These are phyloP conservation scores for Aspergillus nanangensis DNA, from an alignment of 495 filamentous ascomycete genomes.

Conservation along the genomic window DNA sequence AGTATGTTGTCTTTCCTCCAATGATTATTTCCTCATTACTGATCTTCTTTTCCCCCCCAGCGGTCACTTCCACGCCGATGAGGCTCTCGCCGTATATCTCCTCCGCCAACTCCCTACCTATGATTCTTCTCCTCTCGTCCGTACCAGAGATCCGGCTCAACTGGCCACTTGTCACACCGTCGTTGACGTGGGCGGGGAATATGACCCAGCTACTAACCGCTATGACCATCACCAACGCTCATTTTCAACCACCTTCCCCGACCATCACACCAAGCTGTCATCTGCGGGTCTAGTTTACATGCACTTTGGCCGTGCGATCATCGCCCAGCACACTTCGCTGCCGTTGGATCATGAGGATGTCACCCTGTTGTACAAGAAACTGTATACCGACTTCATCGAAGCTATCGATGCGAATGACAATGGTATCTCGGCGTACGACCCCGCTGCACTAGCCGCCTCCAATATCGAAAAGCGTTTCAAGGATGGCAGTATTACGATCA, in stretches of 20 bases:
- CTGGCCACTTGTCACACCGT: conserved; percentile 87
- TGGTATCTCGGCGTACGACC: conserved; percentile 77
- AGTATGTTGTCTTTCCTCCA: conserved; percentile 31
- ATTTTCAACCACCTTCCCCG: conserved; percentile 76
- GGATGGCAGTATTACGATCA: conserved; percentile 74
- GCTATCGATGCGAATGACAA: conserved; percentile 97
- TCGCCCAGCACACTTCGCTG: conserved; percentile 63
- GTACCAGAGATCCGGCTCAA: conserved; percentile 76
- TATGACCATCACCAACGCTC: conserved; percentile 97
- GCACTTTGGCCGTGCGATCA: conserved; percentile 84
- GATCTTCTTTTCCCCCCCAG: conserved; percentile 32
- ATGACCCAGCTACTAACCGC: conserved; percentile 67
- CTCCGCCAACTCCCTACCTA: conserved; percentile 86
- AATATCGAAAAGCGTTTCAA: conserved; percentile 75
- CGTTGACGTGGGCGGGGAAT: conserved; percentile 92
- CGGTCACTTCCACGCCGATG: conserved; percentile 98
- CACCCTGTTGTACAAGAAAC: conserved; percentile 72
- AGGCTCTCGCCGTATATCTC: conserved; percentile 96
- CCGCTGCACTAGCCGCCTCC: conserved; percentile 54
- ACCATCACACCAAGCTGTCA: conserved; percentile 78
- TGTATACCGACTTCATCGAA: conserved; percentile 93
- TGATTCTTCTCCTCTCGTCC: conserved; percentile 65
- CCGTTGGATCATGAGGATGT: conserved; percentile 61
- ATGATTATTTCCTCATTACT: conserved; percentile 12
- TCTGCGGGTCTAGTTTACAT: conserved; percentile 92